Conservation (phyloP, 495 filamentous ascomycete genomes). For the Penicillium canariense region DNA sequence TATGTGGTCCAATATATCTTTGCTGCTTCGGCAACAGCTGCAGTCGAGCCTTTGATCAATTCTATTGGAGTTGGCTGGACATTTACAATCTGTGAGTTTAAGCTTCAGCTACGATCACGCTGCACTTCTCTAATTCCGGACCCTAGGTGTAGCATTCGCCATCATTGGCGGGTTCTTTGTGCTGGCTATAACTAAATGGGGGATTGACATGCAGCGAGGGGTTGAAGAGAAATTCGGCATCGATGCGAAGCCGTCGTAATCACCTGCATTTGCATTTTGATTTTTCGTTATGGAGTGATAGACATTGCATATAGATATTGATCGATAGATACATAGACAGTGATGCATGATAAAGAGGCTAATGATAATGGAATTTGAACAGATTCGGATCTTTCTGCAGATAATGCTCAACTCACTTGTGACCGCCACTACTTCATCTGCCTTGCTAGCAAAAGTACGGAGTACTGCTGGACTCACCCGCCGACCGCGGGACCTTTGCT, state of each 20-base stretch:
- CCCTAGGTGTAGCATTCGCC: slow-evolving; percentile 34
- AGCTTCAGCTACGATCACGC: not conserved
- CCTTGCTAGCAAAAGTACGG: not conserved
- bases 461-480: not conserved
- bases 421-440: too few relatives aligned
- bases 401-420: too few relatives aligned
- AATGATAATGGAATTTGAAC: not conserved
- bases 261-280: not conserved
- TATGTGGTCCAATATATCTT: slow-evolving; percentile 72
- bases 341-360: slow-evolving; percentile 3
- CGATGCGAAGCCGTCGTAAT: slow-evolving; percentile 16
- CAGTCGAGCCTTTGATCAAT: slow-evolving; percentile 62
- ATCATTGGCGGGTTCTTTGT: slow-evolving; percentile 36
- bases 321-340: slow-evolving; percentile 3
- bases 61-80: slow-evolving; percentile 65
- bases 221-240: slow-evolving; percentile 31
- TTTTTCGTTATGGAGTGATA: not conserved
- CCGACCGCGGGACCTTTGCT: not conserved
- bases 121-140: not conserved
- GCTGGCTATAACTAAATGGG: slow-evolving; percentile 35
- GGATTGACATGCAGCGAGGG: slow-evolving; percentile 45
- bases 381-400: too few relatives aligned
- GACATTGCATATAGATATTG: slow-evolving; percentile 1
- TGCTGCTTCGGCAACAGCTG: slow-evolving; percentile 60
- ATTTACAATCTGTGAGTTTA: slow-evolving; percentile 44